These are phyloP conservation scores for Forsythia suspensa DNA, from an alignment of 257 asterid species.

Conservation along the genomic window DNA sequence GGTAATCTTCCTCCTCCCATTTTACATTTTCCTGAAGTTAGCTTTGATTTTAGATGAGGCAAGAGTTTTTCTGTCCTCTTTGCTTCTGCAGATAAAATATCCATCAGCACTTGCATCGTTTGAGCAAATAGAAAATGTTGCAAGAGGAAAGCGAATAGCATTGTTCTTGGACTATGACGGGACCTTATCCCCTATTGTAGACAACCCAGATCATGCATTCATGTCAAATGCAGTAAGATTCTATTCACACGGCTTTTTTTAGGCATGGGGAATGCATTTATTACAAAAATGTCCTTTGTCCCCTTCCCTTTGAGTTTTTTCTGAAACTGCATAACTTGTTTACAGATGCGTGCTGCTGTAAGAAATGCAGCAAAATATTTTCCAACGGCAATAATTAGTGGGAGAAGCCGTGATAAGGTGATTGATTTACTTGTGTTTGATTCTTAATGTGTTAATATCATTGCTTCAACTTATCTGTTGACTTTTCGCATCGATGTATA, in stretches of 20 bases:
- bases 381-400: constrained; percentile 94
- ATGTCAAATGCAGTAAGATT: constrained; percentile 80
- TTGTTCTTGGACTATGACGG: constrained; percentile 96
- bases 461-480: background rate
- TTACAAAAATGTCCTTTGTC: background rate
- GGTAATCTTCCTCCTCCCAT: constrained; percentile 41
- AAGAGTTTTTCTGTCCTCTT: background rate
- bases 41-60: background rate
- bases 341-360: constrained; percentile 91
- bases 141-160: constrained; percentile 77
- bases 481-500: background rate
- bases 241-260: background rate
- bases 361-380: constrained; percentile 69
- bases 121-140: constrained; percentile 66
- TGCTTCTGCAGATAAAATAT: constrained; percentile 67
- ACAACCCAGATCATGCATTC: constrained; percentile 89
- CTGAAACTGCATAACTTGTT: constrained; percentile 18
- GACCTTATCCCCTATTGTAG: constrained; percentile 90
- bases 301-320: constrained; percentile 12
- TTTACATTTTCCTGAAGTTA: background rate
- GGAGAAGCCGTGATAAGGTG: constrained; percentile 98
- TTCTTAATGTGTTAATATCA: background rate
- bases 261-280: background rate
- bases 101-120: constrained; percentile 90
- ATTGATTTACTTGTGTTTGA: background rate